Conservation (phyloP, 129 eudicot genomes). For the Sambucus nigra region DNA sequence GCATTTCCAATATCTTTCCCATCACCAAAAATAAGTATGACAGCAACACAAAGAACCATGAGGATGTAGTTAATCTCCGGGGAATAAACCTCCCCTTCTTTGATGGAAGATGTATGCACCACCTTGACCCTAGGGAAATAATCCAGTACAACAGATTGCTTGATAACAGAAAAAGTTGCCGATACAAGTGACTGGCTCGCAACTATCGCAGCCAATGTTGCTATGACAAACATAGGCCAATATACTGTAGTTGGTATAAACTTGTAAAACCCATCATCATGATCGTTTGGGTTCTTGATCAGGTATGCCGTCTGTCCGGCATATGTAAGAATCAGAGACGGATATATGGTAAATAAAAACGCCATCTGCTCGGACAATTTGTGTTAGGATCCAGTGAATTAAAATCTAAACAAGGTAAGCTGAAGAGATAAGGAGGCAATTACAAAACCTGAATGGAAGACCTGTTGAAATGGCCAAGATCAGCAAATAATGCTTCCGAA, state of each 20-base stretch:
- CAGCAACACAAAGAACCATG: conserved; percentile 61
- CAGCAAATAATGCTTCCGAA: conserved; percentile 76
- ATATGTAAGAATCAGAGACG: conserved; percentile 54
- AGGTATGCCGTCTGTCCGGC: conserved; percentile 74
- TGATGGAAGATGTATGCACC: conserved; percentile 56
- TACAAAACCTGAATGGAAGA: conserved; percentile 49
- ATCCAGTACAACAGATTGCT: conserved; percentile 63
- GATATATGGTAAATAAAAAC: conserved; percentile 45
- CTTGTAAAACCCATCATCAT: conserved; percentile 52
- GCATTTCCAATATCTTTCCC: conserved; percentile 69
- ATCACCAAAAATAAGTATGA: conserved; percentile 53
- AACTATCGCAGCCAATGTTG: conserved; percentile 56
- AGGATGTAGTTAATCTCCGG: conserved; percentile 65
- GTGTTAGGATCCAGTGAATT: conserved; percentile 4
- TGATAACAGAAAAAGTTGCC: conserved; percentile 63
- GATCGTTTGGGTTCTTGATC: conserved; percentile 50
- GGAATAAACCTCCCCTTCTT: conserved; percentile 73
- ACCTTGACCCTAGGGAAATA: conserved; percentile 68
- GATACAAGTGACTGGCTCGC: conserved; percentile 74
- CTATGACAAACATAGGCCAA: conserved; percentile 62
- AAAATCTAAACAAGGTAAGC: conserved; percentile 3
- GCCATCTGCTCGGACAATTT: conserved; percentile 33
- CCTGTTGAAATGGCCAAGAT: conserved; percentile 63
- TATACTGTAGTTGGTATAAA: conserved; percentile 44
- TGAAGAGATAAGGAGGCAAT: conserved; percentile 2